A percentile compares a stretch with the other conserved stretches of the same genome.
phyloP scores from a whole-genome alignment of 192 early-diverging fungal genomes.

The Coemansia sp. region DNA sequence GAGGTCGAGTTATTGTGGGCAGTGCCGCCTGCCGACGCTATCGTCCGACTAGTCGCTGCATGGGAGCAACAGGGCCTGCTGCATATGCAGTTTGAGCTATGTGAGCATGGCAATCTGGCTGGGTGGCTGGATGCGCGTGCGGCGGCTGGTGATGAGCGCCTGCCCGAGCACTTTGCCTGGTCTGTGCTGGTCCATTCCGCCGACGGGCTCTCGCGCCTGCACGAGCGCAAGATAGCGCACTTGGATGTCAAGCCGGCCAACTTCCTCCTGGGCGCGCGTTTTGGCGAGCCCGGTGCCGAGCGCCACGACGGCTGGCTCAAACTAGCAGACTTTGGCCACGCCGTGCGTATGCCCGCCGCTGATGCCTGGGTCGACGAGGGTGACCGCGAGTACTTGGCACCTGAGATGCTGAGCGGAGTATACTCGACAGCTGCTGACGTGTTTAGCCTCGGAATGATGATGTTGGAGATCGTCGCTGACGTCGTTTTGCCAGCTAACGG shows the following conservation, averaged over 20 bases:
- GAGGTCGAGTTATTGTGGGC: slow-evolving; percentile 84
- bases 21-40: slow-evolving; percentile 61
- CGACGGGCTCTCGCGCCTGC: slow-evolving; percentile 73
- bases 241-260: slow-evolving; percentile 91
- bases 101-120: slow-evolving; percentile 71
- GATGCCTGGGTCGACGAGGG: slow-evolving; percentile 68
- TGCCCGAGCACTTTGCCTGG: slow-evolving; percentile 72
- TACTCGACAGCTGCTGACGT: slow-evolving; percentile 85
- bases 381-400: slow-evolving; percentile 91
- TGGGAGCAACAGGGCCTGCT: slow-evolving; percentile 93
- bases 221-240: slow-evolving; percentile 74
- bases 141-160: slow-evolving; percentile 14
- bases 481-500: slow-evolving; percentile 91
- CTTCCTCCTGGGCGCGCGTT: slow-evolving; percentile 65
- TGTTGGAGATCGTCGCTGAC: slow-evolving; percentile 85
- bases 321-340: slow-evolving; percentile 92
- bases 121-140: slow-evolving; percentile 34
- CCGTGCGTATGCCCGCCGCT: slow-evolving; percentile 47
- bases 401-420: slow-evolving; percentile 72
- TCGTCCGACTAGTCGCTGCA: slow-evolving; percentile 74
- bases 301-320: slow-evolving; percentile 66
- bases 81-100: slow-evolving; percentile 89
- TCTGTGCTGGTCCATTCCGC: slow-evolving; percentile 56
- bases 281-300: slow-evolving; percentile 32
- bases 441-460: slow-evolving; percentile 90